phyloP scores from a whole-genome alignment of 73 alveolate genomes.

The Tetrahymena thermophila region DNA sequence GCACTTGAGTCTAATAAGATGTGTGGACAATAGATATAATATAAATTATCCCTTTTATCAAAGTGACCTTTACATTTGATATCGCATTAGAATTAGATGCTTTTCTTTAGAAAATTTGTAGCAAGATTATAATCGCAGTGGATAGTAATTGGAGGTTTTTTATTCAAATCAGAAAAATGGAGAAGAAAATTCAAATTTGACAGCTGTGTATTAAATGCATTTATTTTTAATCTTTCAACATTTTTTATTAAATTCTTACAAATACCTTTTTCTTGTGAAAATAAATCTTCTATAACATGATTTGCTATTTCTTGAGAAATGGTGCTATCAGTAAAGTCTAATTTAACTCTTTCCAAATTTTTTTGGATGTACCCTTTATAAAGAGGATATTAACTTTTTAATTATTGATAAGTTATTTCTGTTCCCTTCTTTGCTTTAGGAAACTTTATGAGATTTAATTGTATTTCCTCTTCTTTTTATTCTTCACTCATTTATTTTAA shows the following conservation, averaged over 20 bases:
- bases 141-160: background rate
- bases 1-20: background rate
- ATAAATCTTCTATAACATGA: background rate
- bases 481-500: no score
- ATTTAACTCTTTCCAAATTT: background rate
- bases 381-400: no score
- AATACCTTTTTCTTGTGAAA: background rate
- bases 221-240: background rate
- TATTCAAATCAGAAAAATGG: background rate
- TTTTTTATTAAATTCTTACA: background rate
- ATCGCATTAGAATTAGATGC: background rate
- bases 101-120: background rate
- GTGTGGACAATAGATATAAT: background rate
- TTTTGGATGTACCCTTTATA: no score
- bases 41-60: background rate
- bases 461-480: no score
- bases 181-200: background rate
- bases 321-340: background rate
- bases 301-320: background rate
- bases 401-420: no score
- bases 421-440: no score
- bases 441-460: no score
- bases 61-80: background rate
- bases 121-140: background rate
- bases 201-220: background rate